phyloP scores from a whole-genome alignment of 257 asterid genomes.

The Nemophila menziesii region DNA sequence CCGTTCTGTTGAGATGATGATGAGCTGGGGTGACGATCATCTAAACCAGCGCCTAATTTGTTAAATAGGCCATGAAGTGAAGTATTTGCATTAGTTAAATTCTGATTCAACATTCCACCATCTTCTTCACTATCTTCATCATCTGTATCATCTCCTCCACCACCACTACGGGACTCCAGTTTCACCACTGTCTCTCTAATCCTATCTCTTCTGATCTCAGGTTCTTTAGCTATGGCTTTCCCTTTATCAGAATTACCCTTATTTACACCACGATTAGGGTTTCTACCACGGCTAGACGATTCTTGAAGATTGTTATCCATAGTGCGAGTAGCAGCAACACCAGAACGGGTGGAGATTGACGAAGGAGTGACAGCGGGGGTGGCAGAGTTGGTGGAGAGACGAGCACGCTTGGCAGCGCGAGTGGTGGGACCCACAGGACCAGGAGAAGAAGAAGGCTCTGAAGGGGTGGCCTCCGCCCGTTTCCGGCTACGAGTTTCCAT shows the following conservation, averaged over 20 bases:
- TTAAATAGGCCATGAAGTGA: constrained; percentile 86
- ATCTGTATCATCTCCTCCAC: constrained; percentile 40
- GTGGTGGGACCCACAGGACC: constrained; percentile 65
- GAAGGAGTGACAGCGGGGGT: constrained; percentile 8
- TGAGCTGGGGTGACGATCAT: constrained; percentile 87
- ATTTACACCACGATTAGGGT: constrained; percentile 45
- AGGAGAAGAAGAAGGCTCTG: constrained; percentile 55
- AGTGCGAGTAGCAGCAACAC: constrained; percentile 34
- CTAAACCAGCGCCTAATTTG: constrained; percentile 92
- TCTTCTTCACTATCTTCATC: constrained; percentile 87
- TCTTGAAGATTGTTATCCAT: constrained; percentile 79
- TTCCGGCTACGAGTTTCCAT: constrained; percentile 99
- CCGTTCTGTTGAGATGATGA: constrained; percentile 82
- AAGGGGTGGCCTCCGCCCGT: constrained; percentile 99
- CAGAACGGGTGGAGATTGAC: constrained; percentile 55
- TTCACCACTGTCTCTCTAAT: constrained; percentile 58
- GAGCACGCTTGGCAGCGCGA: constrained; percentile 76
- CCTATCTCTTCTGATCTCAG: constrained; percentile 44
- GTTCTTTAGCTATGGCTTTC: constrained; percentile 69
- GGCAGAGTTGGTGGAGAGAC: constrained; percentile 35
- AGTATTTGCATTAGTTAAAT: constrained; percentile 81
- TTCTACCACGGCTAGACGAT: constrained; percentile 75
- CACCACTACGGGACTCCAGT: constrained; percentile 61
- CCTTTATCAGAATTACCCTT: constrained; percentile 67
- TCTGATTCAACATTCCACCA: constrained; percentile 71